A percentile compares a stretch with the other conserved stretches of the same genome.
phyloP scores from a whole-genome alignment of 805 yeast genomes.

The Metschnikowia cubensis region DNA sequence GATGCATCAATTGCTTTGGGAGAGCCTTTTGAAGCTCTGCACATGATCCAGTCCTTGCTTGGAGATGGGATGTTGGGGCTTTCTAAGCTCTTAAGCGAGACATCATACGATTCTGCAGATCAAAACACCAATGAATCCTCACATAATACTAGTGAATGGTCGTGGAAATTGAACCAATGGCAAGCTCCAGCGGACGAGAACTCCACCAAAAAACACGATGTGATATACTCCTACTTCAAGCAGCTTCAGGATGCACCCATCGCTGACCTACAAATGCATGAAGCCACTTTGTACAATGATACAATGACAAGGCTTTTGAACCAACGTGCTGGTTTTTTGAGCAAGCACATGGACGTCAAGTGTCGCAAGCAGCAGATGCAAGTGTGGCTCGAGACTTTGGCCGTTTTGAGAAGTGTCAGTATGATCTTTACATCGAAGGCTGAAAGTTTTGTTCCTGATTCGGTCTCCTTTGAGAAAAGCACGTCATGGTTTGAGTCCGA shows the following conservation, averaged over 20 bases:
- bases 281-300: background rate
- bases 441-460: constrained; percentile 1
- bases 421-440: constrained; percentile 7
- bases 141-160: constrained; percentile 43
- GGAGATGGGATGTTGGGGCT: constrained; percentile 56
- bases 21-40: constrained; percentile 6
- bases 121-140: constrained; percentile 22
- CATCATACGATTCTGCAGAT: constrained; percentile 15
- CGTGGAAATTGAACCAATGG: constrained; percentile 80
- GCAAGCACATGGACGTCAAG: background rate
- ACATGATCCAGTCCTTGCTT: constrained; percentile 38
- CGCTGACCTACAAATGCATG: background rate
- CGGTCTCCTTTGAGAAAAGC: constrained; percentile 7
- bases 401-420: constrained; percentile 5
- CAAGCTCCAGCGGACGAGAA: constrained; percentile 50
- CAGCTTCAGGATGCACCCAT: constrained; percentile 36
- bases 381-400: constrained; percentile 8
- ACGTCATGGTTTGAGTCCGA: constrained; percentile 13
- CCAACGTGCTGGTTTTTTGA: background rate
- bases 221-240: constrained; percentile 52
- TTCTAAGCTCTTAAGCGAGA: constrained; percentile 42
- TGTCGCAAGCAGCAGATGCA: background rate
- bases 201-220: constrained; percentile 38
- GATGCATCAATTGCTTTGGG: constrained; percentile 38
- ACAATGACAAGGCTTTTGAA: constrained; percentile 1